Conservation (phyloP, 352 stramenopile genomes). For the Hyaloperonospora brassicae region DNA sequence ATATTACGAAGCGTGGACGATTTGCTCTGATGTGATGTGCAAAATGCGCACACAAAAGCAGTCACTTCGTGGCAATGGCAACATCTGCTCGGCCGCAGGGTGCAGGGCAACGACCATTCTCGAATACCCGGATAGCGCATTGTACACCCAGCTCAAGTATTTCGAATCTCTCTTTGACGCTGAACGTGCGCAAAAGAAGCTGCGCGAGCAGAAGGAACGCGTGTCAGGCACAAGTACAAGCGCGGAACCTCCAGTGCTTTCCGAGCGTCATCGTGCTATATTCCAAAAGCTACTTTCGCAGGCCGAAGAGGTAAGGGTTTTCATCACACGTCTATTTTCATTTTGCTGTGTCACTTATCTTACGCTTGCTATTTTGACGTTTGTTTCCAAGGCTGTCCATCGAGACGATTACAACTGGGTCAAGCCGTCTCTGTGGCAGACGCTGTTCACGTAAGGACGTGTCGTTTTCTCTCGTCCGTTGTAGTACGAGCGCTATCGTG, state of each 20-base stretch:
- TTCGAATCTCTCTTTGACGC: slow-evolving; percentile 94
- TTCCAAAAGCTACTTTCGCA: slow-evolving; percentile 73
- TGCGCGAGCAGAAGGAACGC: slow-evolving; percentile 56
- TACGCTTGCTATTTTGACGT: slow-evolving; percentile 2
- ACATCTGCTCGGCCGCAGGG: slow-evolving; percentile 86
- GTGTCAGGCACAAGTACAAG: slow-evolving; percentile 18
- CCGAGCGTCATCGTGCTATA: slow-evolving; percentile 61
- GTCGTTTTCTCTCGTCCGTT: background rate
- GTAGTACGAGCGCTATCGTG: background rate
- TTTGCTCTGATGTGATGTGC: slow-evolving; percentile 94
- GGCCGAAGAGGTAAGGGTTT: slow-evolving; percentile 46
- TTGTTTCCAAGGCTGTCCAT: slow-evolving; percentile 44
- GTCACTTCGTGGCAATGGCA: slow-evolving; percentile 88
- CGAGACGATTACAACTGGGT: slow-evolving; percentile 92
- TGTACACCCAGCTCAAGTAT: slow-evolving; percentile 97
- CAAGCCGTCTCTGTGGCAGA: slow-evolving; percentile 86
- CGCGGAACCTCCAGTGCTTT: slow-evolving; percentile 39
- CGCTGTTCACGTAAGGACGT: slow-evolving; percentile 57
- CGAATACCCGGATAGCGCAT: slow-evolving; percentile 83
- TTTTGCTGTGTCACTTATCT: background rate
- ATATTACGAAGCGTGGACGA: slow-evolving; percentile 87
- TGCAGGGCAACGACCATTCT: slow-evolving; percentile 88
- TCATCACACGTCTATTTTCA: background rate
- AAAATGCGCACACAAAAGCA: slow-evolving; percentile 92
- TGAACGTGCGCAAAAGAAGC: slow-evolving; percentile 81